Conservation (phyloP, 2,329 filamentous ascomycete genomes). For the Penicillium sp. region DNA sequence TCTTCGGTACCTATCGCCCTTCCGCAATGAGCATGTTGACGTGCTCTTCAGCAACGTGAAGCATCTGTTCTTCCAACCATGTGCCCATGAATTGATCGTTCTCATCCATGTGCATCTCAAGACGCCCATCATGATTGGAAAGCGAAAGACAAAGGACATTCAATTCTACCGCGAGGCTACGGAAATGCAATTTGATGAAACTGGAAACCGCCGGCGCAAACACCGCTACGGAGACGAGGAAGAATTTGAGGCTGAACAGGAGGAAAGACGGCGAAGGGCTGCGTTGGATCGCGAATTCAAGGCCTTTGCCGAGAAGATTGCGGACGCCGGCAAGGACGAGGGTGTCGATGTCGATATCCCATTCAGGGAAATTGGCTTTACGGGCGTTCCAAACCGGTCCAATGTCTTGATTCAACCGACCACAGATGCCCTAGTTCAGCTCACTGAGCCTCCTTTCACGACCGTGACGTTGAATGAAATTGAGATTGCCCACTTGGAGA, state of each 20-base stretch:
- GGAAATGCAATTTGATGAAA: slow-evolving; percentile 98
- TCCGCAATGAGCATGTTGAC: slow-evolving; percentile 82
- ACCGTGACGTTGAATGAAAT: slow-evolving; percentile 94
- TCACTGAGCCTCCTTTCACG: slow-evolving; percentile 95
- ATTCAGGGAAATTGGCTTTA: slow-evolving; percentile 93
- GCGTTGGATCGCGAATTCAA: slow-evolving; percentile 95
- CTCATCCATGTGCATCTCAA: slow-evolving; percentile 98
- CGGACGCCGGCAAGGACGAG: slow-evolving; percentile 88
- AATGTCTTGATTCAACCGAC: slow-evolving; percentile 95
- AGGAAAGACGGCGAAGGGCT: slow-evolving; percentile 86
- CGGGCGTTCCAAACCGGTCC: slow-evolving; percentile 91
- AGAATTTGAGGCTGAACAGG: slow-evolving; percentile 97
- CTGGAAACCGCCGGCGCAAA: slow-evolving; percentile 94
- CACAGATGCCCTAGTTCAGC: slow-evolving; percentile 93
- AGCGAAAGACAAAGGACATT: slow-evolving; percentile 98
- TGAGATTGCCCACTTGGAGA: slow-evolving; percentile 91
- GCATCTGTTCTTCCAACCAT: slow-evolving; percentile 98
- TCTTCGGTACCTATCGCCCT: slow-evolving; percentile 85
- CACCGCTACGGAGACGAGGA: slow-evolving; percentile 98
- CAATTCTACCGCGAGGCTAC: slow-evolving; percentile 98
- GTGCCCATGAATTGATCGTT: slow-evolving; percentile 91
- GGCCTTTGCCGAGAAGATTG: slow-evolving; percentile 94
- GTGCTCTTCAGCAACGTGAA: slow-evolving; percentile 98
- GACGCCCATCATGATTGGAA: slow-evolving; percentile 96
- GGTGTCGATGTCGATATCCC: slow-evolving; percentile 93